Base-by-base conservation (phyloP, 345 rosid species). In the Syzygium oleosum region DNA sequence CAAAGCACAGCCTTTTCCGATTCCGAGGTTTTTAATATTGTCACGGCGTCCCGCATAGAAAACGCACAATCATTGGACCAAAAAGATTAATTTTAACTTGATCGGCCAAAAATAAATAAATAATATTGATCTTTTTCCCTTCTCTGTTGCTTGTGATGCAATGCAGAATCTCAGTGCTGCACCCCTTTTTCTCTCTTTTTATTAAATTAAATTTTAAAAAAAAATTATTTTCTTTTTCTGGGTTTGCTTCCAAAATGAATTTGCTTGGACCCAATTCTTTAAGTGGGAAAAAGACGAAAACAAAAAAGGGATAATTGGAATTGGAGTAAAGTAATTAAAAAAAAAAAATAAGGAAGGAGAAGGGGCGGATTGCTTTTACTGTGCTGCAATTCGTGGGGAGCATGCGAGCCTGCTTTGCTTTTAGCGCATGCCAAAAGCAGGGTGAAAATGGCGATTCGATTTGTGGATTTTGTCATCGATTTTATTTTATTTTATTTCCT, bases 11-110 rank as follows among this genome's bases (percentile, higher is more conserved):
- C 83, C 83, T 73, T 38, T 73, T 31, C 9, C 13, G 7, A 73
- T 38, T 73, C 1, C 8, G 83, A 22, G 83, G 49, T 19, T 38
- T 73, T 34, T 73, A 73, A 73, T 34, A 38, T 34, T 10, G 80
- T 5, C 7, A 2, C 5, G 46, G 46, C 5, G 49, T 73, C n/a
- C n/a, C 49, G 80, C 80, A 73, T 73, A 19, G 38, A 51, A 86
- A 29, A 49, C 21, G 84, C 52, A 91, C 92, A 92, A 94, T 95
- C 90, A 94, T 93, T 94, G 92, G 88, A 87, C 49, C 93, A 87
- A 94, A 95, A 94, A 95, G 97, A 93, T 88, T 88, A 73, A 88
- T 87, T 95, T 93, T 92, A 93, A 90, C 95, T 91, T 38, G 85
- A 89, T 93, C 89, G 49, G 83, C 89, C 63, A 87, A 86, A 43